Percentiles rank a stretch among this genome's conserved stretches.
These are phyloP conservation scores for Suhomyces bribrorum DNA, from an alignment of 1,139 yeast genomes.

Conservation along the genomic window DNA sequence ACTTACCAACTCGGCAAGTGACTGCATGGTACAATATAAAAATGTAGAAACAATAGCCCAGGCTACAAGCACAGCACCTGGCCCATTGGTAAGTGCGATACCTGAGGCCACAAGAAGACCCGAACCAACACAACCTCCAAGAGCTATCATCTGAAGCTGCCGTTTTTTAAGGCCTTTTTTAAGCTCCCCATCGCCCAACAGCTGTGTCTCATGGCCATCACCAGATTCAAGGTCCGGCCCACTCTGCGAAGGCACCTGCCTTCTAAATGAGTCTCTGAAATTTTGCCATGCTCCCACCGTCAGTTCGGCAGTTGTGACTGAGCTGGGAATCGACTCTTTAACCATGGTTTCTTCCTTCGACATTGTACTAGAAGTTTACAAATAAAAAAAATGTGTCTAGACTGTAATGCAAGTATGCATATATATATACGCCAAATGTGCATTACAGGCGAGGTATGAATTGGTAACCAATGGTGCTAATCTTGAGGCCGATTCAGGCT, in stretches of 20 bases:
- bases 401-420: too few relatives aligned
- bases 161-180: constrained; percentile 34
- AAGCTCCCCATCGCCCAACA: too few relatives aligned
- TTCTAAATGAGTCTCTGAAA: constrained; percentile 38
- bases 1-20: constrained; percentile 68
- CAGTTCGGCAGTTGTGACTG: constrained; percentile 1
- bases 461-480: too few relatives aligned
- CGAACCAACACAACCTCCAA: constrained; percentile 43
- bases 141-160: constrained; percentile 40
- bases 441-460: too few relatives aligned
- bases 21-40: constrained; percentile 66
- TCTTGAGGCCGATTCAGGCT: too few relatives aligned
- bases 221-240: constrained; percentile 5
- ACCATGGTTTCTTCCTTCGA: constrained; percentile 1
- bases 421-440: too few relatives aligned
- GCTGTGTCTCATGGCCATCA: too few relatives aligned
- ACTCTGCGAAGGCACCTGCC: constrained; percentile 10
- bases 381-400: too few relatives aligned
- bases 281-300: constrained; percentile 24
- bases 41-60: constrained; percentile 46
- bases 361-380: too few relatives aligned
- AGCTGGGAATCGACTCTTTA: constrained; percentile 8
- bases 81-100: constrained; percentile 38
- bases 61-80: constrained; percentile 41
- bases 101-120: constrained; percentile 42